Percentiles rank a stretch among this genome's conserved stretches.
Evolutionary conservation across 192 early-diverging fungal species (phyloP).

Genomic region (Backusella tarrabulga): DNA sequence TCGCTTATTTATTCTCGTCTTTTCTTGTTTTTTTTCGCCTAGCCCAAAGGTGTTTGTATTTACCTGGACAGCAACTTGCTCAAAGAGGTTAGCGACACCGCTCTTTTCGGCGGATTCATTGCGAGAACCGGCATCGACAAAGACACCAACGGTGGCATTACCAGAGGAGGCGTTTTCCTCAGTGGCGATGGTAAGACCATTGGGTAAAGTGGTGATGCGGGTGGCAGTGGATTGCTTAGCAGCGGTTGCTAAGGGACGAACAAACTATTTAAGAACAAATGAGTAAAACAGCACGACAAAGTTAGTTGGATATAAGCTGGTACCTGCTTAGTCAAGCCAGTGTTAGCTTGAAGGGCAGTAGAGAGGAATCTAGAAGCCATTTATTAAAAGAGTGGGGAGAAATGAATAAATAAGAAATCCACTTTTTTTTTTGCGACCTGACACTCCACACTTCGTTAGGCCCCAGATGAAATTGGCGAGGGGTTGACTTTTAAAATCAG

Average conservation of each 20-base stretch:
- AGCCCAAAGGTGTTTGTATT: not conserved
- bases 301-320: not conserved
- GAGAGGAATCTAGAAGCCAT: conserved; percentile 36
- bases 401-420: not conserved
- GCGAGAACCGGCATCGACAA: conserved; percentile 86
- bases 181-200: conserved; percentile 84
- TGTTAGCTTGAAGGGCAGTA: conserved; percentile 34
- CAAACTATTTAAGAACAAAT: conserved; percentile 33
- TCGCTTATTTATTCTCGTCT: not conserved
- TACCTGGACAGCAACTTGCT: conserved; percentile 98
- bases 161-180: conserved; percentile 74
- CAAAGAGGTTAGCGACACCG: conserved; percentile 94
- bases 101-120: conserved; percentile 82
- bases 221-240: conserved; percentile 43
- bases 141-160: conserved; percentile 87
- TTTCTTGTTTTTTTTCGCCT: not conserved
- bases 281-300: not conserved
- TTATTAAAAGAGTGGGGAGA: conserved; percentile 22
- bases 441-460: not conserved
- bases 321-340: conserved; percentile 35
- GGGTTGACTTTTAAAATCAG: not conserved
- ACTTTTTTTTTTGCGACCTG: conserved; percentile 5
- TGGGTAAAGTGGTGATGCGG: conserved; percentile 68
- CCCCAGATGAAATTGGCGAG: not conserved
- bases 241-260: conserved; percentile 56